Base-by-base conservation (phyloP, 495 filamentous ascomycete genomes). In the Diplogelasinospora grovesii region DNA sequence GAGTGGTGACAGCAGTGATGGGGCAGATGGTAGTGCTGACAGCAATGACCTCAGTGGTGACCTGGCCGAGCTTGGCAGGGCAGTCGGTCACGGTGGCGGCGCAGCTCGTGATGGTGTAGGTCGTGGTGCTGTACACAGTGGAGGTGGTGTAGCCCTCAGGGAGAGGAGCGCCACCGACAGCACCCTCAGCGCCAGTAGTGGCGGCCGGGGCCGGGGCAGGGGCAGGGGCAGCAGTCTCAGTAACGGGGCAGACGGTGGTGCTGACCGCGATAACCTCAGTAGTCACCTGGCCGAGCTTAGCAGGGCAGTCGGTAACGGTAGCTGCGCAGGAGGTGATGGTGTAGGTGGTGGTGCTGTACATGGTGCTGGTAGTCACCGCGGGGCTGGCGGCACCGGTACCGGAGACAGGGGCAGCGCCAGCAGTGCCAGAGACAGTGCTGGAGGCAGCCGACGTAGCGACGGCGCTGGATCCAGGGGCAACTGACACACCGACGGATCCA, bases 21-120 rank as follows among this genome's bases (percentile, higher is more conserved):
- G 80, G 75, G 53, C 70, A 75, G 41, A 79, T 57, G 26, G 79
- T 82, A 15, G 78, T 82, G 23, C 69, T 74, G 46, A 80, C 45
- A n/a, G 76, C 55, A 48, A 79, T 66, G 16, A 73, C 67, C 10
- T 70, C 68, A 16, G 77, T 78, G 19, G 72, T 66, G 2, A 77
- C 69, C 39, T 65, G 45, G 64, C 74, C 32, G 58, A 76, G 15
- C 55, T 43, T 20, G 58, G 66, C 73, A 19, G 78, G 78, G 63
- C 80, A 83, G 52, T 77, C 57, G 38, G 71, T 75, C n/a, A 82
- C 71, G 5, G 60, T 69, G 1, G 78, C 55, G 6, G 68, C 66
- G 53, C 77, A 82, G 41, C 68, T 71, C 3, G 73, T 77, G 51
- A 79, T 63, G 5, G 79, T 81, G 41, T 73, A 62, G 49, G 69